phyloP scores from a whole-genome alignment of 768 basidiomycete species.

The Candolleomyces eurysporus region DNA sequence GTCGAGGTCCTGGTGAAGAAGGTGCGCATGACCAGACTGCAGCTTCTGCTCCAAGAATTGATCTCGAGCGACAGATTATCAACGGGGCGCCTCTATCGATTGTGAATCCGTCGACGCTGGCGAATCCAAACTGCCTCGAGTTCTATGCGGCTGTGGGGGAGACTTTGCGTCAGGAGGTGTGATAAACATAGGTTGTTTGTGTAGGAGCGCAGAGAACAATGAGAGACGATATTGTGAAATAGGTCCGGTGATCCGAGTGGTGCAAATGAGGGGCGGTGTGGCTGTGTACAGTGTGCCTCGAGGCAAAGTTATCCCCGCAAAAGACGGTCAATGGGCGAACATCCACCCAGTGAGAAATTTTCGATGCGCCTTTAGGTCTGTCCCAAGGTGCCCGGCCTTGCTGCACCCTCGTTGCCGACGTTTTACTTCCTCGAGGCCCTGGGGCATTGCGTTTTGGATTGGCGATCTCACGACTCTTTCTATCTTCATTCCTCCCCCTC shows the following conservation, averaged over 20 bases:
- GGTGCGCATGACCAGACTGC: constrained; percentile 32
- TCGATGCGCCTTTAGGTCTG: constrained; percentile 19
- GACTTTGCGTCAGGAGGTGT: constrained; percentile 45
- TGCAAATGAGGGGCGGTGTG: constrained; percentile 12
- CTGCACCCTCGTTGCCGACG: constrained; percentile 10
- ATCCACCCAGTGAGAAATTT: constrained; percentile 17
- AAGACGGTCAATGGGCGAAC: background rate
- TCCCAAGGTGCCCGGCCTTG: constrained; percentile 16
- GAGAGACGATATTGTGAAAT: background rate
- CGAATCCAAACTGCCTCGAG: constrained; percentile 69
- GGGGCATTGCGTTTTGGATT: background rate
- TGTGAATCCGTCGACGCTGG: constrained; percentile 70
- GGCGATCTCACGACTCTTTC: constrained; percentile 16
- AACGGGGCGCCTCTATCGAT: constrained; percentile 69
- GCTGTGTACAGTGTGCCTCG: constrained; percentile 28
- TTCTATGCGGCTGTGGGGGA: constrained; percentile 59
- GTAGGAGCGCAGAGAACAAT: background rate
- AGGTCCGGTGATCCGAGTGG: constrained; percentile 9
- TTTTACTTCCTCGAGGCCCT: constrained; percentile 2
- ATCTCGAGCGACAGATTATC: constrained; percentile 52
- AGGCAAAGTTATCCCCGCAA: constrained; percentile 25
- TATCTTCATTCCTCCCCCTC: constrained; percentile 10
- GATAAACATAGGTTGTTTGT: constrained; percentile 12
- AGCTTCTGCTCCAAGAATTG: constrained; percentile 14
- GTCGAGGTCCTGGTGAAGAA: constrained; percentile 81